phyloP scores from a whole-genome alignment of 371 early-diverging fungal genomes.

The Mucor piriformis region DNA sequence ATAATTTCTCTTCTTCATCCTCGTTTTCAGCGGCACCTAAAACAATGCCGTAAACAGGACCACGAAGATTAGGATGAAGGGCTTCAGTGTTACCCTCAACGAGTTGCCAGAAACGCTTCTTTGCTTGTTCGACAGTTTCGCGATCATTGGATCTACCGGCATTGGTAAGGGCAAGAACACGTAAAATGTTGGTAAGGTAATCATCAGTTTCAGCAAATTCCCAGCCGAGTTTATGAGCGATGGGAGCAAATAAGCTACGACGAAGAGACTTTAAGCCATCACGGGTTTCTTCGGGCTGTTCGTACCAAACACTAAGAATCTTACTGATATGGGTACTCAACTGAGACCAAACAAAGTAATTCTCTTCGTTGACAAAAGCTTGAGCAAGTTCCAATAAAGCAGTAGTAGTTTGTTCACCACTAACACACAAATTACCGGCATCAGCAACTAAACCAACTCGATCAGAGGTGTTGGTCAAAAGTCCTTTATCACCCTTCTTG shows the following conservation, averaged over 20 bases:
- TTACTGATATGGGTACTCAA: conserved; percentile 55
- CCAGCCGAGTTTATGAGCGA: conserved; percentile 68
- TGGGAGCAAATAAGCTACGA: conserved; percentile 59
- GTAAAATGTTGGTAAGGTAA: conserved; percentile 49
- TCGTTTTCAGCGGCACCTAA: conserved; percentile 66
- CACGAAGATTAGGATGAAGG: conserved; percentile 86
- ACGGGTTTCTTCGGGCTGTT: conserved; percentile 49
- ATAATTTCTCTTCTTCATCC: conserved; percentile 61
- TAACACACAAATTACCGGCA: conserved; percentile 58
- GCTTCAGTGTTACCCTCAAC: conserved; percentile 50
- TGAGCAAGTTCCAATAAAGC: conserved; percentile 58
- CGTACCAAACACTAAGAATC: conserved; percentile 55
- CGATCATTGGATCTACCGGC: conserved; percentile 46
- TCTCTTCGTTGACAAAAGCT: conserved; percentile 50
- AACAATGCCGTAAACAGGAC: conserved; percentile 77
- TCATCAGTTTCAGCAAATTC: conserved; percentile 52
- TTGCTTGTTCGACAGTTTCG: conserved; percentile 43
- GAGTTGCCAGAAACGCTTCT: conserved; percentile 49
- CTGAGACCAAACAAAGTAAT: conserved; percentile 58
- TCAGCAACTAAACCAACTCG: conserved; percentile 76
- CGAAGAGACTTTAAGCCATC: conserved; percentile 53
- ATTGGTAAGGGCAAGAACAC: conserved; percentile 49
- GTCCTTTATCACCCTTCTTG: conserved; percentile 52
- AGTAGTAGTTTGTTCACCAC: conserved; percentile 60
- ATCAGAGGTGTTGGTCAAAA: conserved; percentile 60